Conservation (phyloP, 1,284 basidiomycete genomes). For the Microbotryum lychnidis-dioicae region DNA sequence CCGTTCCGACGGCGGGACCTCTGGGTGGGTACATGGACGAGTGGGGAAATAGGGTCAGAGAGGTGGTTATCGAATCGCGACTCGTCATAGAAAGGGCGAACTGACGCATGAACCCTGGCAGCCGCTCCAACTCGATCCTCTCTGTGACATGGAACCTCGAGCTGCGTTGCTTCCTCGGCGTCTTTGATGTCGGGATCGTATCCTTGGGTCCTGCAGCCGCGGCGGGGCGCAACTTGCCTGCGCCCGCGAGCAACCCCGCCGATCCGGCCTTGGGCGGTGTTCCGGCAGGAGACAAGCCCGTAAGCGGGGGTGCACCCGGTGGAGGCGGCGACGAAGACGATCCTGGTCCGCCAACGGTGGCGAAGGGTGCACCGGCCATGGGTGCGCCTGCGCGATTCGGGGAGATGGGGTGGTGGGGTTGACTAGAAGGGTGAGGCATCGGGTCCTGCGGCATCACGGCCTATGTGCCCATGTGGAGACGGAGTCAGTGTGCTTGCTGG, state of each 20-base stretch:
- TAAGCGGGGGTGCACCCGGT: slow-evolving; percentile 10
- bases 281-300: slow-evolving; percentile 10
- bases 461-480: slow-evolving; percentile 11
- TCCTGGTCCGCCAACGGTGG: slow-evolving; percentile 20
- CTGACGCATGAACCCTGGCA: slow-evolving; percentile 86
- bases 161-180: slow-evolving; percentile 89
- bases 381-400: slow-evolving; percentile 48
- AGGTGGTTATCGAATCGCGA: background rate
- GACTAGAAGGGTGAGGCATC: slow-evolving; percentile 46
- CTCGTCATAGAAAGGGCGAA: slow-evolving; percentile 24
- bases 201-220: slow-evolving; percentile 55
- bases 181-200: slow-evolving; percentile 89
- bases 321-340: slow-evolving; percentile 38
- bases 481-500: no score
- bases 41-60: slow-evolving; percentile 3
- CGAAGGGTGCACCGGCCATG: slow-evolving; percentile 43
- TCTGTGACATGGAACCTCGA: slow-evolving; percentile 94
- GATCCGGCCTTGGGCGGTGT: slow-evolving; percentile 45
- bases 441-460: slow-evolving; percentile 58
- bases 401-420: slow-evolving; percentile 52
- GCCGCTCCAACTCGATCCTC: slow-evolving; percentile 88
- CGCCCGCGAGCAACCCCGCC: slow-evolving; percentile 42
- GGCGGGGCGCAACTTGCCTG: slow-evolving; percentile 22
- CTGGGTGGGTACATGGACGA: slow-evolving; percentile 39
- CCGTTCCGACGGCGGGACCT: slow-evolving; percentile 81